A percentile compares a stretch with the other conserved stretches of the same genome.
Conservation (phyloP, 495 filamentous ascomycete genomes). For the Hyaloscypha variabilis region DNA sequence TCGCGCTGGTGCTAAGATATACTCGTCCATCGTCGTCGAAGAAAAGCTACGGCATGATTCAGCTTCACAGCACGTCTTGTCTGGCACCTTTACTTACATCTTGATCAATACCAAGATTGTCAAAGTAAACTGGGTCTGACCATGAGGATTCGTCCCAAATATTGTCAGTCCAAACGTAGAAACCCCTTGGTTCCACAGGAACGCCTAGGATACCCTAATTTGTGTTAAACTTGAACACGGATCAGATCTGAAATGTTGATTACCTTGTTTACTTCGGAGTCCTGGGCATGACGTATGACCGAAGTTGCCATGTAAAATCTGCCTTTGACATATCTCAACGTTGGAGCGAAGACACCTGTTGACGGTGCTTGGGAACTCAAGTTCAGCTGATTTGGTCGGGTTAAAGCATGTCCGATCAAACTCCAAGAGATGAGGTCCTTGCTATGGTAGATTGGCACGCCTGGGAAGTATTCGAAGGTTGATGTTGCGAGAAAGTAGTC, state of each 20-base stretch:
- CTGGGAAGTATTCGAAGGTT: conserved; percentile 65
- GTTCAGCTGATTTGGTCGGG: background rate
- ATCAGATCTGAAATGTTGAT: too few species aligned
- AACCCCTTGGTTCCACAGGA: too few species aligned
- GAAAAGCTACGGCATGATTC: too few species aligned
- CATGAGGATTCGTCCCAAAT: too few species aligned
- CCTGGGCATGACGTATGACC: conserved; percentile 16
- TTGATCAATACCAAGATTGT: too few species aligned
- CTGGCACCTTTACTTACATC: too few species aligned
- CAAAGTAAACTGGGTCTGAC: too few species aligned
- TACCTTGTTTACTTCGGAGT: conserved; percentile 9
- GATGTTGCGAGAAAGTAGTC: conserved; percentile 68
- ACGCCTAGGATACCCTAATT: too few species aligned
- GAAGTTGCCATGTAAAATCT: conserved; percentile 15
- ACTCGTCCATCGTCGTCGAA: too few species aligned
- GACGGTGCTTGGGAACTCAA: conserved; percentile 10
- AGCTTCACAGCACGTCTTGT: too few species aligned
- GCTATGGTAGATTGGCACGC: conserved; percentile 60
- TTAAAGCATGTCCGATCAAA: conserved; percentile 30
- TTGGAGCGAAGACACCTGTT: conserved; percentile 19
- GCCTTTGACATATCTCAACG: conserved; percentile 8
- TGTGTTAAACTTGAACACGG: too few species aligned
- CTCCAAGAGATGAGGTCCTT: conserved; percentile 61
- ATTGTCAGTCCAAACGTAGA: too few species aligned
- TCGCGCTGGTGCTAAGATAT: conserved; percentile 16